Base-by-base conservation (phyloP, 2,329 filamentous ascomycete species). In the Pseudogymnoascus sp. region DNA sequence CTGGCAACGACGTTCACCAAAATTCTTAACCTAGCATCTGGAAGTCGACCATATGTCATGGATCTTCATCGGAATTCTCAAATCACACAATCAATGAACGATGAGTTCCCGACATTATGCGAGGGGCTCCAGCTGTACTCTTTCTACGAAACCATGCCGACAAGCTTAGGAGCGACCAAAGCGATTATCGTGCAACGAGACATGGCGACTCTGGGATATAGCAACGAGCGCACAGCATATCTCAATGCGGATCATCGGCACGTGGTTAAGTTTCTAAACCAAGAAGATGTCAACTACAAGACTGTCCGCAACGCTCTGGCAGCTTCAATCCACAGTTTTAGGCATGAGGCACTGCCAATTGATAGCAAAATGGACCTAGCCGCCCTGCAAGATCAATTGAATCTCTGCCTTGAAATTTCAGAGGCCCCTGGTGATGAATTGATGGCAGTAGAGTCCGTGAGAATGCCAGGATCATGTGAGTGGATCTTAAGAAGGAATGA, bases 111-210 rank as follows among this genome's bases (percentile, higher is more conserved):
- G 35, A n/a, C 35, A 38, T n/a, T 38, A 38, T 38, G 35, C 14
- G 35, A 38, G 14, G 35, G n/a, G 14, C 35, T 38, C 35, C 14
- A 38, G 14, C 35, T 38, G 14, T 38, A 38, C 14, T 38, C 35
- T 38, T 38, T 38, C 5, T 38, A 38, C 5, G 35, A 38, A 38
- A 38, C 35, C 14, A n/a, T 38, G 5, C 35, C 35, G 35, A 38
- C 14, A 12, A 72, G 74, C 55, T 77, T 78, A 2, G 60, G 60
- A 2, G 64, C 71, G 1, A 61, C 79, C 7, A 49, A 67, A 55
- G 6, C 41, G 1, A 65, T 70, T 19, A 70, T 80, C 78, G 0
- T 81, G 81, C 65, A 80, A 79, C 65, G 79, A 81, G 64, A 79
- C 76, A 0, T 64, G 73, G 19, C 67, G 68, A 16, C 68, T 70